These are phyloP conservation scores for Glycyrrhiza uralensis DNA, from an alignment of 306 rosid genomes.

Conservation along the genomic window DNA sequence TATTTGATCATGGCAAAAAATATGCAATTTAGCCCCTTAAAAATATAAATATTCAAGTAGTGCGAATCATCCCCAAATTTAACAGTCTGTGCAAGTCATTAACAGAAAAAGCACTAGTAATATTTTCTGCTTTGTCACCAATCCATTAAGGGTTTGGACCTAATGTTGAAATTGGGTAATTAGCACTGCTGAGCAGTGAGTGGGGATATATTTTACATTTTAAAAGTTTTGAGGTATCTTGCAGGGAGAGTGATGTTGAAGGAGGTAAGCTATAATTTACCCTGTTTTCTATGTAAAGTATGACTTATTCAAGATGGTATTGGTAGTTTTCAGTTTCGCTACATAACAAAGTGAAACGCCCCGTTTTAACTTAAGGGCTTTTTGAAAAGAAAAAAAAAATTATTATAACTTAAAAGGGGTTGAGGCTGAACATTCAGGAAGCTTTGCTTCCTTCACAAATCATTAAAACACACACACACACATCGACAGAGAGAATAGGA, in stretches of 20 bases:
- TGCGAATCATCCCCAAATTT: neutral
- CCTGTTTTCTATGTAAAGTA: neutral
- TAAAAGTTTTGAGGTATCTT: neutral
- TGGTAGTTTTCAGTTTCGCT: neutral
- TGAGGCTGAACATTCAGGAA: too few species aligned
- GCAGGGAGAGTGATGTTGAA: neutral
- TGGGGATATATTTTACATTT: neutral
- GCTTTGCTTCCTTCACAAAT: too few species aligned
- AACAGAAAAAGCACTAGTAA: neutral
- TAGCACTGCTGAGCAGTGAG: neutral
- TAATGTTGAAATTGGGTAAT: slow-evolving; percentile 3
- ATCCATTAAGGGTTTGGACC: neutral
- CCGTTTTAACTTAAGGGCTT: too few species aligned
- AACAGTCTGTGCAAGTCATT: neutral
- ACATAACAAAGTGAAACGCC: neutral
- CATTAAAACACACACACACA: too few species aligned
- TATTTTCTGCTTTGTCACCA: neutral
- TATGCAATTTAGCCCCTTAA: neutral
- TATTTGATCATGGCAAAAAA: neutral
- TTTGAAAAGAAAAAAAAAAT: too few species aligned
- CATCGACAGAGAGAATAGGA: too few species aligned
- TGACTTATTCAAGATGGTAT: neutral
- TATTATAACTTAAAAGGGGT: too few species aligned
- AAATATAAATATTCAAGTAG: neutral
- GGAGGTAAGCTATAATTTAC: neutral